Evolutionary conservation across 495 filamentous ascomycete genomes (phyloP).

Genomic region (Rusavskia elegans): DNA sequence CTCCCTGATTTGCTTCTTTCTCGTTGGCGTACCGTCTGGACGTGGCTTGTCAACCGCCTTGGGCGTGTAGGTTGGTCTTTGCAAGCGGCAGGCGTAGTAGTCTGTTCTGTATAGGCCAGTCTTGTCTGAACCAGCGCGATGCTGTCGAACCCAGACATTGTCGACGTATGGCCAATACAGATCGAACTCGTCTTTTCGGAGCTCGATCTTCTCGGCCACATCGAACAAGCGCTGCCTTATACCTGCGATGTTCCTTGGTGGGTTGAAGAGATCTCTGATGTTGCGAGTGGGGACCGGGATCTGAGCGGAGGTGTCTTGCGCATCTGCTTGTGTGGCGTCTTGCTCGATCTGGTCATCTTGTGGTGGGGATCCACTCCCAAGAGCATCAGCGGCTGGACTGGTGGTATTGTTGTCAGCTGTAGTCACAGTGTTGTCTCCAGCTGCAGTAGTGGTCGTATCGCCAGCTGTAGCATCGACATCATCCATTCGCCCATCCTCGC

Average conservation of each 20-base stretch:
- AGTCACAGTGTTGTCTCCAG: no score
- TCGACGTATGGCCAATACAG: constrained; percentile 39
- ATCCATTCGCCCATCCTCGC: not conserved
- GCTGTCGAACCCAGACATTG: constrained; percentile 38
- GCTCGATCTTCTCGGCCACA: constrained; percentile 35
- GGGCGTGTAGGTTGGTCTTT: constrained; percentile 24
- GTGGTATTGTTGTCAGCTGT: no score
- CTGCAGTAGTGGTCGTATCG: not conserved
- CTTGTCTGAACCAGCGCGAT: constrained; percentile 30
- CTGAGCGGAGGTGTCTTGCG: not conserved
- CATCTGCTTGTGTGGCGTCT: not conserved
- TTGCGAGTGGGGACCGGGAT: constrained; percentile 6
- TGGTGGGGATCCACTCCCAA: no score
- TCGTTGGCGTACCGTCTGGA: constrained; percentile 33
- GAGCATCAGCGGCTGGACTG: no score
- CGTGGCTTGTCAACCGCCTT: constrained; percentile 8
- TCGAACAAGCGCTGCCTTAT: constrained; percentile 34
- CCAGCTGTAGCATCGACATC: not conserved
- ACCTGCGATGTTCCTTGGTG: constrained; percentile 25
- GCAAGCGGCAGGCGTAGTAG: constrained; percentile 36
- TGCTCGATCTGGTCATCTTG: no score
- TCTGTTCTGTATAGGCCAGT: constrained; percentile 33
- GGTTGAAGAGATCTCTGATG: constrained; percentile 18
- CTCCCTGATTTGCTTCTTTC: constrained; percentile 34
- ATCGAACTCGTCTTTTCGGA: constrained; percentile 33